Base-by-base conservation (phyloP, 2,329 filamentous ascomycete genomes). In the Remersonia thermophila region DNA sequence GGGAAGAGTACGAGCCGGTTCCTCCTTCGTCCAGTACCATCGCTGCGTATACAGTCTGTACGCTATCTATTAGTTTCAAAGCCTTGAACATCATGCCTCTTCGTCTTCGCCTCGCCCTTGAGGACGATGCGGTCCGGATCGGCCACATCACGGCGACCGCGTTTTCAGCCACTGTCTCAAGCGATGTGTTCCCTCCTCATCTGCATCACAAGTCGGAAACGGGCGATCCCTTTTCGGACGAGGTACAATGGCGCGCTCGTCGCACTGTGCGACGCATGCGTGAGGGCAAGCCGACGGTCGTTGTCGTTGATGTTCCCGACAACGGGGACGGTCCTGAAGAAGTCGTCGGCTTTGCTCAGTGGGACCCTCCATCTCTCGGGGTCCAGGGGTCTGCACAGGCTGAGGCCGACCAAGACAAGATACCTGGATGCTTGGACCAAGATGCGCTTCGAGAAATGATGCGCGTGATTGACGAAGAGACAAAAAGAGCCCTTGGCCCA, bases 61-160 rank as follows among this genome's bases (percentile, higher is more conserved):
- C n/a, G n/a, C n/a, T n/a, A n/a, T n/a, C n/a, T n/a, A n/a, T n/a
- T n/a, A n/a, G n/a, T n/a, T n/a, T n/a, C n/a, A n/a, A n/a, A n/a
- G n/a, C n/a, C n/a, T n/a, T n/a, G n/a, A n/a, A n/a, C n/a, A 20
- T 10, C 13, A 55, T 54, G 52, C 35, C 51, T 10, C 42, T 53
- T 23, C 33, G 32, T 5, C 29, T 54, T 31, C 47, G 52, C 13
- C 43, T 33, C 14, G 50, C 52, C 17, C 46, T 37, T 11, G 41
- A 47, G 29, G 44, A 43, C 29, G 53, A 55, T 26, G 35, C 43
- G n/a, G 35, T 38, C 8, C 39, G 38, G n/a, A 46, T 54, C 29
- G 52, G 45, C n/a, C 35, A 37, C 25, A 42, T 55, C 9, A 9
- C 32, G 46, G 40, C 28, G 23, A 14, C 8, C 44, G 41, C 14